Evolutionary conservation across 176 grass and related monocot species (phyloP).

Genomic region (Hordeum vulgare): DNA sequence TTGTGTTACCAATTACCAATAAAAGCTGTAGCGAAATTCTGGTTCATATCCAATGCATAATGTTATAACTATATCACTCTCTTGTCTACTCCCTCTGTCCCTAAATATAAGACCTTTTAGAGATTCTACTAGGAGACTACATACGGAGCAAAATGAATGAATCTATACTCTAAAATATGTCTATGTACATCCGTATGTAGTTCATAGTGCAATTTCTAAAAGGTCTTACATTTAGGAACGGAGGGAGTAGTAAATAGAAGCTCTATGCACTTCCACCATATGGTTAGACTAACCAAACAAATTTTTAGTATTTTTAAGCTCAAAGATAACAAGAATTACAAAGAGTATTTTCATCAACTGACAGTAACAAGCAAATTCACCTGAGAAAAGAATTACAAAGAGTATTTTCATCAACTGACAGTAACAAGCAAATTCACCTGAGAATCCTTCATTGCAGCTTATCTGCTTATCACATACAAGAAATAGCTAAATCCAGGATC

Average conservation of each 20-base stretch:
- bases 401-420: not conserved
- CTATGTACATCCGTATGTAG: no score
- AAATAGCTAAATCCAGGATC: not conserved
- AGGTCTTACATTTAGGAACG: no score
- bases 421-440: slow-evolving; percentile 30
- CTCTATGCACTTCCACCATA: not conserved
- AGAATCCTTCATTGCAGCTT: slow-evolving; percentile 56
- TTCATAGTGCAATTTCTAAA: no score
- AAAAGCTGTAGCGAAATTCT: not conserved
- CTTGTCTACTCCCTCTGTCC: no score
- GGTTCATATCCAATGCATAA: slow-evolving; percentile 1
- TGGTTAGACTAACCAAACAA: not conserved
- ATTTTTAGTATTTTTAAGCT: not conserved
- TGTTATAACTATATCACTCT: not conserved
- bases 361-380: slow-evolving; percentile 19
- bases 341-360: not conserved
- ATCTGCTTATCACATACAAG: slow-evolving; percentile 30
- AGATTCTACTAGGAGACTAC: no score
- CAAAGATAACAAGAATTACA: not conserved
- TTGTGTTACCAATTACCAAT: not conserved
- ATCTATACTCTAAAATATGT: no score
- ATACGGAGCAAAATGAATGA: no score
- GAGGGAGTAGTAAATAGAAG: slow-evolving; percentile 10
- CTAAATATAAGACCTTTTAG: no score
- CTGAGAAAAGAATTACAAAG: slow-evolving; percentile 15